Conservation (phyloP, 2,329 filamentous ascomycete genomes). For the Diplodia intermedia region DNA sequence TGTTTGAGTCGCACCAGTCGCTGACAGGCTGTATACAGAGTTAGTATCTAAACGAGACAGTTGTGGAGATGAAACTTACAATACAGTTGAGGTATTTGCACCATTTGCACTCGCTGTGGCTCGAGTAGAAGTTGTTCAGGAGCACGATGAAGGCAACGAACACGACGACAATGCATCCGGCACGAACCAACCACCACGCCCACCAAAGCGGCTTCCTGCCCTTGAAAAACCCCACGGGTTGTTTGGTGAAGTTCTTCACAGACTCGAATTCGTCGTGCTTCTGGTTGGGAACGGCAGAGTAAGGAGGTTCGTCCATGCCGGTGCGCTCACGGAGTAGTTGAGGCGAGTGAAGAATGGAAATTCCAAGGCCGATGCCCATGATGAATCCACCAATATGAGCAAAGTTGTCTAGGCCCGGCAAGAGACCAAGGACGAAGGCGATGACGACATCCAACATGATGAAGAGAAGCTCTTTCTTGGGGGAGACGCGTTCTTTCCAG, state of each 20-base stretch:
- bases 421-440: constrained; percentile 87
- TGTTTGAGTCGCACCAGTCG: constrained; percentile 48
- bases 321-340: constrained; percentile 77
- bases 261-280: constrained; percentile 53
- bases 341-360: constrained; percentile 88
- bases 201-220: constrained; percentile 94
- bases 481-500: constrained; percentile 79
- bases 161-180: constrained; percentile 77
- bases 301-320: constrained; percentile 71
- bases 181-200: constrained; percentile 93
- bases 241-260: constrained; percentile 55
- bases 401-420: constrained; percentile 96
- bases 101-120: constrained; percentile 79
- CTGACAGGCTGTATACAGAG: constrained; percentile 36
- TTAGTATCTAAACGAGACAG: constrained; percentile 1
- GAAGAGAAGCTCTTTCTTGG: constrained; percentile 84
- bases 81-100: constrained; percentile 95
- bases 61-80: constrained; percentile 63
- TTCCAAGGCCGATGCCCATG: constrained; percentile 85
- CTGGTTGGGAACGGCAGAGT: constrained; percentile 65
- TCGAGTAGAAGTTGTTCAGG: constrained; percentile 88
- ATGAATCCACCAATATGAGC: constrained; percentile 95
- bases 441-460: constrained; percentile 85
- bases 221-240: constrained; percentile 79
- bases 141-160: constrained; percentile 86